Conservation (phyloP, 1,139 yeast genomes). For the Nematodospora anomalae region DNA sequence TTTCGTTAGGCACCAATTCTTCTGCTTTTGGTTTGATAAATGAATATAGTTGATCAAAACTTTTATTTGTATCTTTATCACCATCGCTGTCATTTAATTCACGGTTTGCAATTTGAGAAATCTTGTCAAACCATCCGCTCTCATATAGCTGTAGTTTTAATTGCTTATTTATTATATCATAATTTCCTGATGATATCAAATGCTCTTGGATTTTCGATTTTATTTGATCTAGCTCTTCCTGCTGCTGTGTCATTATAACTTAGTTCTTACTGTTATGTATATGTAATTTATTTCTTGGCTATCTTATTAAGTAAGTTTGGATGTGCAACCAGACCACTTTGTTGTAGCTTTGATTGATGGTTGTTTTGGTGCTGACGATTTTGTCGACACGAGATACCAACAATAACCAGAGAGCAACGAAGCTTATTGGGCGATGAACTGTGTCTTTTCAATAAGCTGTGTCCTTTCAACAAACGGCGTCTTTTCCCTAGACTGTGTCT, state of each 20-base stretch:
- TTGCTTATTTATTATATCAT: slow-evolving; percentile 63
- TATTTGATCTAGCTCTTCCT: slow-evolving; percentile 49
- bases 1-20: slow-evolving; percentile 66
- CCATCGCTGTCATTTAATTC: slow-evolving; percentile 27
- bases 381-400: too few relatives aligned
- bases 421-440: too few relatives aligned
- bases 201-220: slow-evolving; percentile 68
- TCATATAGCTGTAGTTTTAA: slow-evolving; percentile 66
- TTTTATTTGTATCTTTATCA: slow-evolving; percentile 1
- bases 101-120: slow-evolving; percentile 54
- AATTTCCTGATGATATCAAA: slow-evolving; percentile 76
- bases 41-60: slow-evolving; percentile 49
- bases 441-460: too few relatives aligned
- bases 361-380: too few relatives aligned
- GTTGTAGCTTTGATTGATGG: too few relatives aligned
- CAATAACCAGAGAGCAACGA: too few relatives aligned
- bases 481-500: too few relatives aligned
- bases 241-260: slow-evolving; percentile 38
- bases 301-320: too few relatives aligned
- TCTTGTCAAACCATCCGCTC: slow-evolving; percentile 85
- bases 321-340: too few relatives aligned
- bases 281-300: too few relatives aligned
- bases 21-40: slow-evolving; percentile 65
- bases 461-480: too few relatives aligned
- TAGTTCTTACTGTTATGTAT: too few relatives aligned